Base-by-base conservation (phyloP, 2,329 filamentous ascomycete species). In the Pseudopithomyces maydicus region DNA sequence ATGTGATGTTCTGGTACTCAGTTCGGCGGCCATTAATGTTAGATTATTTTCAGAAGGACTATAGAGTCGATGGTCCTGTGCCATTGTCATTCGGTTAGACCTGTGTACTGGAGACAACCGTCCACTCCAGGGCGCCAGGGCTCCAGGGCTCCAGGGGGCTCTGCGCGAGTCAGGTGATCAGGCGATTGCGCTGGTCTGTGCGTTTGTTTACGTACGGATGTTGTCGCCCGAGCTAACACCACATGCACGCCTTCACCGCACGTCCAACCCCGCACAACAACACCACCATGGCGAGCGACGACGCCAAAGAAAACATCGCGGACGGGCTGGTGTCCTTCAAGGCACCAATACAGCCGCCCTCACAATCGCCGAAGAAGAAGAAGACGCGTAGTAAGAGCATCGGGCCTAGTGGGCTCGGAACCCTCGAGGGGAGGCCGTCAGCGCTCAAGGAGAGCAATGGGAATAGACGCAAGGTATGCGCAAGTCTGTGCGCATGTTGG, bases 371-470 rank as follows among this genome's bases (percentile, higher is more conserved):
- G 5, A 70, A 66, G 41, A 77, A 76, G 54, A 33, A 67, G 46
- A 74, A 75, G 61, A 71, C 89, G 56, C 88, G 95, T 64, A 97
- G 94, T 78, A 98, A 97, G 81, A 98, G 94, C 78, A 88, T 99
- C 65, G 95, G 95, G 2, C 94, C 95, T 15, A 95, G 94, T 49
- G 92, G 93, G 23, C 79, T 98, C 42, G 92, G 96, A 49, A 92
- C 96, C 80, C 78, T 97, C 44, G 92, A 96, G 44, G 92, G 96
- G 80, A 48, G 36, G 45, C 45, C 45, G 19, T 88, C 89, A 35
- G 68, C 71, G 55, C 82, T 96, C 54, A 92, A 90, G 74, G 84
- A 89, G 70, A 85, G 84, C 43, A 85, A 82, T 70, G 91, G 90
- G 33, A 96, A 96, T 74, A 83, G 90, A 67, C 86, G 90, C 75